Conservation (phyloP, 1,284 basidiomycete species). For the Cryptococcus jaspeensis region DNA sequence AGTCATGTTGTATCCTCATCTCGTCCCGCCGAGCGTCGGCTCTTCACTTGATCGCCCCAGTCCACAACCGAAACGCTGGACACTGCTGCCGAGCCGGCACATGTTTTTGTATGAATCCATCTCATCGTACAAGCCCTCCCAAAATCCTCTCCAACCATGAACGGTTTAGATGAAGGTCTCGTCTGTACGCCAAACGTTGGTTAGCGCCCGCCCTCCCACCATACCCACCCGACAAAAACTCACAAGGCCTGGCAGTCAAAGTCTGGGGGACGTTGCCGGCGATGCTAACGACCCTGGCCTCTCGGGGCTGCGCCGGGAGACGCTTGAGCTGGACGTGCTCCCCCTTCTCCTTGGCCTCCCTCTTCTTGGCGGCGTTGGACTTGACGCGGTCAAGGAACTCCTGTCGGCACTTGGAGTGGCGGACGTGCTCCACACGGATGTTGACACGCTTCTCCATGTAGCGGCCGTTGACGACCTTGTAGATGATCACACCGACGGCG, state of each 20-base stretch:
- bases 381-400: constrained; percentile 98
- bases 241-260: constrained; percentile 80
- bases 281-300: constrained; percentile 71
- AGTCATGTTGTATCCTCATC: not conserved
- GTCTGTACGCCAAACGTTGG: constrained; percentile 24
- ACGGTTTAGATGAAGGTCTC: constrained; percentile 52
- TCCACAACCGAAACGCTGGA: not conserved
- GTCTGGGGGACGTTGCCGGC: constrained; percentile 85
- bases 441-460: constrained; percentile 99
- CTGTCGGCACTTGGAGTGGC: constrained; percentile 97
- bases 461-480: constrained; percentile 98
- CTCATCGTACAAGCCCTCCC: constrained; percentile 46
- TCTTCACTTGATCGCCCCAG: not conserved
- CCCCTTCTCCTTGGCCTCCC: constrained; percentile 84
- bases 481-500: constrained; percentile 93
- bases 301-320: constrained; percentile 78
- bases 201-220: not conserved
- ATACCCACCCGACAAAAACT: constrained; percentile 20
- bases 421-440: constrained; percentile 96
- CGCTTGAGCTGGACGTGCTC: constrained; percentile 86
- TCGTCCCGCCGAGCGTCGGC: not conserved
- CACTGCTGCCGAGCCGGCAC: too few species aligned
- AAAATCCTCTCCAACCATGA: constrained; percentile 10
- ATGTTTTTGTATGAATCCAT: constrained; percentile 20
- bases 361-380: constrained; percentile 82